phyloP scores from a whole-genome alignment of 768 basidiomycete species.

The Lenzites betulinus region DNA sequence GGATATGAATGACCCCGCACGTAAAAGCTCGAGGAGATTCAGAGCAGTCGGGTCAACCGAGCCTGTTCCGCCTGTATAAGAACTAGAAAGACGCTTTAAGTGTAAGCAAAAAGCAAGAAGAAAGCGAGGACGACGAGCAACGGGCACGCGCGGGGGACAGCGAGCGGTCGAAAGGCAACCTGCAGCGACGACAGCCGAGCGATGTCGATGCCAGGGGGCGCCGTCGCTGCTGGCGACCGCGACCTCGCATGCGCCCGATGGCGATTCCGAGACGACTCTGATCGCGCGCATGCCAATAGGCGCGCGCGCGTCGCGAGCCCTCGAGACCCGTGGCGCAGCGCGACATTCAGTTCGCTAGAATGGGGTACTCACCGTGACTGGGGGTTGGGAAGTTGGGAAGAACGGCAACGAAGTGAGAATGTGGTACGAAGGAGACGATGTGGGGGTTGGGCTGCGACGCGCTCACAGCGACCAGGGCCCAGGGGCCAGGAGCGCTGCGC shows the following conservation, averaged over 20 bases:
- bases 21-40: neutral
- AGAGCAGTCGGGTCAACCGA: slow-evolving; percentile 28
- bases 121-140: neutral
- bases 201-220: neutral
- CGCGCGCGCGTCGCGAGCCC: neutral
- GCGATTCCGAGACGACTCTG: neutral
- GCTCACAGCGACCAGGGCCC: no score
- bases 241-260: no score
- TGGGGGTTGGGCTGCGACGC: no score
- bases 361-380: no score
- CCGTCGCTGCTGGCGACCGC: slow-evolving; percentile 4
- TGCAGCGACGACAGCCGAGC: neutral
- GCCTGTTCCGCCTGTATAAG: slow-evolving; percentile 16
- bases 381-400: no score
- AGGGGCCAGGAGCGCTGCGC: no score
- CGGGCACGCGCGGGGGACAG: neutral
- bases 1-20: neutral
- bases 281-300: neutral
- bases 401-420: no score
- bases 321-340: neutral
- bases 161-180: slow-evolving; percentile 14
- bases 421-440: no score
- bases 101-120: slow-evolving; percentile 17
- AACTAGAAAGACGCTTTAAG: slow-evolving; percentile 7
- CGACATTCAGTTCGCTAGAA: no score